Conservation (phyloP, 345 rosid species). For the Ailanthus altissimus region DNA sequence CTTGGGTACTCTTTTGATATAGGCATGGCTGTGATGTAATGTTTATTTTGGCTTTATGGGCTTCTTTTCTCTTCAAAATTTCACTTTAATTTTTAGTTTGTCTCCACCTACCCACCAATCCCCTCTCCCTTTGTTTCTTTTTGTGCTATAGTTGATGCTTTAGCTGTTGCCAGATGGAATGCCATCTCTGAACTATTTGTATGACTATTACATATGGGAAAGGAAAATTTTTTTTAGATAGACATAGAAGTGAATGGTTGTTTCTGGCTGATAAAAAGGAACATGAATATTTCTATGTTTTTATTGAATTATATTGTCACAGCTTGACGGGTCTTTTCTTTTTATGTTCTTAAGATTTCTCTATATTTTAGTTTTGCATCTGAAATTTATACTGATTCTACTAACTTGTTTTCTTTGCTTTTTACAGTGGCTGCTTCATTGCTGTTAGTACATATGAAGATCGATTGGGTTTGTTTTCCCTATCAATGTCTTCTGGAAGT, state of each 20-base stretch:
- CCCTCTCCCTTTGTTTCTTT: neutral
- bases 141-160: neutral
- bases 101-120: too few relatives aligned
- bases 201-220: neutral
- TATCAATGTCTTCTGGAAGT: conserved; percentile 61
- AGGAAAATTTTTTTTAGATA: neutral
- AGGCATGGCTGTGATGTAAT: neutral
- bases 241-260: neutral
- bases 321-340: neutral
- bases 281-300: neutral
- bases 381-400: conserved; percentile 6
- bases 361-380: neutral
- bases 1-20: neutral
- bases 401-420: conserved; percentile 16
- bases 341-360: neutral
- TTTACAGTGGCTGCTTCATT: conserved; percentile 72
- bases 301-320: neutral
- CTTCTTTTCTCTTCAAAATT: neutral
- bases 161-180: neutral
- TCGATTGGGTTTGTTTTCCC: conserved; percentile 73
- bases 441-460: conserved; percentile 91
- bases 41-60: neutral
- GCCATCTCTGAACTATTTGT: neutral
- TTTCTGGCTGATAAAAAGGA: neutral
- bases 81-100: neutral